These are phyloP conservation scores for Moesziomyces antarcticus DNA, from an alignment of 1,284 basidiomycete genomes.

Conservation along the genomic window DNA sequence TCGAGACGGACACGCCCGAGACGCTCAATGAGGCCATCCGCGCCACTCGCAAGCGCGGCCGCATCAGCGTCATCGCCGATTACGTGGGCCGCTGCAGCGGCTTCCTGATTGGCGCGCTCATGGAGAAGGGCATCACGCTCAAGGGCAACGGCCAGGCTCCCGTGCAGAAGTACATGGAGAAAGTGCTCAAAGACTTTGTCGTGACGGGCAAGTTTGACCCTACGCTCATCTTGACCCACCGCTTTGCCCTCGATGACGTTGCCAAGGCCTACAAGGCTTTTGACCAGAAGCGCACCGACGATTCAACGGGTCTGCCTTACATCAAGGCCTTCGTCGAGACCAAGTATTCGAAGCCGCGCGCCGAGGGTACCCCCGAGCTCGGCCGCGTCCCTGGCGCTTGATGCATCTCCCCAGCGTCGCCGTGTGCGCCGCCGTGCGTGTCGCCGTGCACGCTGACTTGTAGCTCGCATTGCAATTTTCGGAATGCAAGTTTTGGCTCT, in stretches of 20 bases:
- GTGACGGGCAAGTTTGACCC: conserved; percentile 78
- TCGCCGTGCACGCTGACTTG: no score
- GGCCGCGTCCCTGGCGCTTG: conserved; percentile 29
- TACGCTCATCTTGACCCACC: conserved; percentile 72
- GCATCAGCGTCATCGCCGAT: conserved; percentile 49
- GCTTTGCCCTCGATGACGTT: conserved; percentile 59
- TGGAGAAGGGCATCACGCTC: conserved; percentile 75
- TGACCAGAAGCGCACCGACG: conserved; percentile 46
- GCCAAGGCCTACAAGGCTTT: conserved; percentile 49
- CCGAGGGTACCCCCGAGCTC: conserved; percentile 46
- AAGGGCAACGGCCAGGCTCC: conserved; percentile 72
- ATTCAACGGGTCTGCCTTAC: conserved; percentile 34
- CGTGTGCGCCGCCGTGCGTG: neutral
- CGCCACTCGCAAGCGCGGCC: conserved; percentile 72
- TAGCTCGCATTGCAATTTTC: no score
- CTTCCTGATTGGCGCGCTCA: conserved; percentile 79
- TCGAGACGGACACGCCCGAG: conserved; percentile 81
- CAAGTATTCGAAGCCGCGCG: conserved; percentile 42
- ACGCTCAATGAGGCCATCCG: conserved; percentile 77
- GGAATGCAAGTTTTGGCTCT: no score
- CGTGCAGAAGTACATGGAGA: conserved; percentile 79
- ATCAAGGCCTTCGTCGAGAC: conserved; percentile 64
- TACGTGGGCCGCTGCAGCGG: conserved; percentile 70
- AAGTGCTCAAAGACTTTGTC: conserved; percentile 69
- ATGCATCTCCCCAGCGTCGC: neutral